Conservation (phyloP, 345 rosid genomes). For the Euphorbia pulcherrima region DNA sequence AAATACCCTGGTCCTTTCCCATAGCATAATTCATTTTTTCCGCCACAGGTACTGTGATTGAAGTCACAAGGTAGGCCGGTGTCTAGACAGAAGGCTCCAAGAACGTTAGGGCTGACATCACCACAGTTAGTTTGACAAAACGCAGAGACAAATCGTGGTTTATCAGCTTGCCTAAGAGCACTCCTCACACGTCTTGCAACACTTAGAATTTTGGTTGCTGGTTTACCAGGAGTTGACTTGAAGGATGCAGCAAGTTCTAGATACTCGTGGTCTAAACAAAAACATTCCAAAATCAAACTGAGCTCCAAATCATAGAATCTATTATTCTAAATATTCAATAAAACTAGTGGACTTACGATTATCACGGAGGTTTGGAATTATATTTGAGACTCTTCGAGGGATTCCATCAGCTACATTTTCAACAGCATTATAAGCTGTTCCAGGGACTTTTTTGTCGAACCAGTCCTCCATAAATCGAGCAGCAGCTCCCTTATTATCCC, state of each 20-base stretch:
- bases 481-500: conserved; percentile 98
- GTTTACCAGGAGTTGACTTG: conserved; percentile 67
- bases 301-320: neutral
- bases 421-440: conserved; percentile 33
- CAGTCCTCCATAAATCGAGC: conserved; percentile 97
- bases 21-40: conserved; percentile 86
- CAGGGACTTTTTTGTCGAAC: conserved; percentile 50
- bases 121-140: conserved; percentile 98
- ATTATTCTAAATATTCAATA: neutral
- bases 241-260: conserved; percentile 90
- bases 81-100: conserved; percentile 87
- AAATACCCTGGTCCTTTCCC: conserved; percentile 97
- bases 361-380: conserved; percentile 39
- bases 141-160: conserved; percentile 86
- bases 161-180: conserved; percentile 73
- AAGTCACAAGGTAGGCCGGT: conserved; percentile 94
- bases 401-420: conserved; percentile 39
- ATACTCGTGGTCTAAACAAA: conserved; percentile 60
- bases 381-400: conserved; percentile 71
- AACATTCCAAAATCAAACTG: conserved; percentile 15
- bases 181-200: conserved; percentile 75
- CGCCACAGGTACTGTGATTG: conserved; percentile 95
- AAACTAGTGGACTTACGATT: conserved; percentile 41
- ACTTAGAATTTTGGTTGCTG: conserved; percentile 56
- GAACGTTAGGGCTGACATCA: conserved; percentile 97